Base-by-base conservation (phyloP, 2,329 filamentous ascomycete species). In the Aspergillus tamarii region DNA sequence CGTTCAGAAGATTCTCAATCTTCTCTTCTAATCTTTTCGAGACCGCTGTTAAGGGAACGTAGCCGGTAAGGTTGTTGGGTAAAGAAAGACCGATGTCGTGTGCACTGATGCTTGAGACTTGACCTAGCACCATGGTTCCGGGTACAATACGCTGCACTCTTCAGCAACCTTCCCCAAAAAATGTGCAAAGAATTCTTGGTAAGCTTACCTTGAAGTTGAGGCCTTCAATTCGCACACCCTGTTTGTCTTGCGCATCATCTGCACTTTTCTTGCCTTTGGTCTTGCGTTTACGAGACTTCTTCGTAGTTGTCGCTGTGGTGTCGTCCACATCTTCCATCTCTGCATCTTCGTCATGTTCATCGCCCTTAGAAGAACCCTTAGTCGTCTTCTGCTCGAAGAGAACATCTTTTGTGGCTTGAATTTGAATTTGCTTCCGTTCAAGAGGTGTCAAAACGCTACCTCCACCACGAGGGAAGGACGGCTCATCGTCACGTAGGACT, bases 381-480 rank as follows among this genome's bases (percentile, higher is more conserved):
- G 82, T 80, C 55, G 87, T 87, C 69, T 90, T 86, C 71, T 96
- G 90, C 79, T 98, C 95, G 75, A 94, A 95, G 45, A 96, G 83
- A 46, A 94, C 95, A 83, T 99, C 95, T 71, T 91, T 89, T 74
- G 91, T 95, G 53, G 95, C 95, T 79, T 98, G 91, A 63, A 96
- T 90, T 73, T 95, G 91, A 67, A 99, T 98, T 79, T 98, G 93
- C 81, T 97, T 97, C 76, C 96, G 91, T 78, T 99, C 95, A 58
- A 99, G 83, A 23, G 95, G 94, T 2, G 95, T 97, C 75, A 99
- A 82, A 59, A 97, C 85, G 74, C 92, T 96, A 59, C 89, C 94
- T 50, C 95, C 96, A 61, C 95, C 95, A 84, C 95, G 88, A 69
- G 95, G 94, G 73, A 99, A 99, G 52, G 94, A 85, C 39, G 89